A percentile compares a stretch with the other conserved stretches of the same genome.
These are phyloP conservation scores for Jasminum sambac DNA, from an alignment of 257 asterid genomes.

Conservation along the genomic window DNA sequence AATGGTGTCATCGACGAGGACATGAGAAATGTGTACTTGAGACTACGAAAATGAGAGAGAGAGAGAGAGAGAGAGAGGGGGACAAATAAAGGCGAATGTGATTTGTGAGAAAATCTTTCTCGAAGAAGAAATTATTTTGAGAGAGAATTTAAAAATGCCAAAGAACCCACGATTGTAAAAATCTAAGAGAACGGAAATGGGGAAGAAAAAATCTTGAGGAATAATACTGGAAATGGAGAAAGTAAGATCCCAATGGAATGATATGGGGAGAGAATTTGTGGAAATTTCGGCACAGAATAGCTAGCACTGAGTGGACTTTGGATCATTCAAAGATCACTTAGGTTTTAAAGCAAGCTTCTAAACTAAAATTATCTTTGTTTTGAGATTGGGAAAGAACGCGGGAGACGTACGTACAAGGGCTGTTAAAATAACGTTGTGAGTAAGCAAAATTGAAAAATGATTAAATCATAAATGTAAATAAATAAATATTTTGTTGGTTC, in stretches of 20 bases:
- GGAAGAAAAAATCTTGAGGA: background rate
- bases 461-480: too few species aligned
- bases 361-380: background rate
- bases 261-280: background rate
- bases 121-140: slow-evolving; percentile 13
- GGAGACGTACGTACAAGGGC: too few species aligned
- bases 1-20: slow-evolving; percentile 5
- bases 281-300: background rate
- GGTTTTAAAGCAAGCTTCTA: background rate
- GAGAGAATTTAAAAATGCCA: slow-evolving; percentile 24
- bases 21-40: slow-evolving; percentile 19
- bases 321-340: background rate
- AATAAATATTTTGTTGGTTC: too few species aligned
- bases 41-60: slow-evolving; percentile 26
- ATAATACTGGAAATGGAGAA: background rate
- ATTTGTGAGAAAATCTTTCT: slow-evolving; percentile 27
- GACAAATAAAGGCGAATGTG: slow-evolving; percentile 24
- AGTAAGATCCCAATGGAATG: background rate
- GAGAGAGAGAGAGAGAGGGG: too few species aligned
- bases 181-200: too few species aligned
- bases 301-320: background rate
- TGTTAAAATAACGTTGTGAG: background rate
- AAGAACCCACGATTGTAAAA: slow-evolving; percentile 10
- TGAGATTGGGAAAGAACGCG: background rate
- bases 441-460: too few species aligned